These are phyloP conservation scores for Penicillium canescens DNA, from an alignment of 495 filamentous ascomycete species.

Conservation along the genomic window DNA sequence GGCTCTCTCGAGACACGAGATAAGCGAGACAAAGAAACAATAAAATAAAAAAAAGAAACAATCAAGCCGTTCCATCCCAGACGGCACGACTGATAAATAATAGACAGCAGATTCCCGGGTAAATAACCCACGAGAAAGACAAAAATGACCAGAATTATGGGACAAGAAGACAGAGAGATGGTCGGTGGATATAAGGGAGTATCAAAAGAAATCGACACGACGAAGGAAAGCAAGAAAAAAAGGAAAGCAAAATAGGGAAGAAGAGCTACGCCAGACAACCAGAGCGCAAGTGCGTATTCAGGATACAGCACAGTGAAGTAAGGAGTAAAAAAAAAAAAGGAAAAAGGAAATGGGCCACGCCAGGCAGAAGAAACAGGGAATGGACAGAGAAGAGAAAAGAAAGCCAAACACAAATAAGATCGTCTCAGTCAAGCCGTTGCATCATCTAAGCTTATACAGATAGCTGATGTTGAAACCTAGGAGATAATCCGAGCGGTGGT, in stretches of 20 bases:
- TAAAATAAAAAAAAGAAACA: conserved; percentile 3
- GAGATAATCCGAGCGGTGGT: conserved; percentile 38
- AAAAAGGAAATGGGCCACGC: conserved; percentile 21
- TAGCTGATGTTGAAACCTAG: conserved; percentile 22
- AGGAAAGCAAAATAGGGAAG: conserved; percentile 13
- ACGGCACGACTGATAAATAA: conserved; percentile 27
- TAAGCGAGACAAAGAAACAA: conserved; percentile 9
- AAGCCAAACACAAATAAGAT: conserved; percentile 31
- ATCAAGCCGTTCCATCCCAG: conserved; percentile 26
- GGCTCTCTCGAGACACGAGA: conserved; percentile 15
- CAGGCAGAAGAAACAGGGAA: conserved; percentile 25
- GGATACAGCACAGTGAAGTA: conserved; percentile 23
- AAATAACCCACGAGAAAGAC: conserved; percentile 15
- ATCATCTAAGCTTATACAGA: conserved; percentile 28
- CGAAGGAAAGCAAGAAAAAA: conserved; percentile 29
- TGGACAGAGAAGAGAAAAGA: conserved; percentile 19
- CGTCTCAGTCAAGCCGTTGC: conserved; percentile 41
- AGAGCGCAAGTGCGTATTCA: conserved; percentile 19
- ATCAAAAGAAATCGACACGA: conserved; percentile 37
- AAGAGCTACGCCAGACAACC: conserved; percentile 25
- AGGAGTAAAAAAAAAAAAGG: conserved; percentile 5
- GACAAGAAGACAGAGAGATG: conserved; percentile 23
- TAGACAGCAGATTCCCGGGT: conserved; percentile 17
- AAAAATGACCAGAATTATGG: conserved; percentile 16
- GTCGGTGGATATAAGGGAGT: conserved; percentile 31